Evolutionary conservation across 1,284 basidiomycete species (phyloP), one percentile per base, ranked within the genome.

Genomic region (Earliella scabrosa): DNA sequence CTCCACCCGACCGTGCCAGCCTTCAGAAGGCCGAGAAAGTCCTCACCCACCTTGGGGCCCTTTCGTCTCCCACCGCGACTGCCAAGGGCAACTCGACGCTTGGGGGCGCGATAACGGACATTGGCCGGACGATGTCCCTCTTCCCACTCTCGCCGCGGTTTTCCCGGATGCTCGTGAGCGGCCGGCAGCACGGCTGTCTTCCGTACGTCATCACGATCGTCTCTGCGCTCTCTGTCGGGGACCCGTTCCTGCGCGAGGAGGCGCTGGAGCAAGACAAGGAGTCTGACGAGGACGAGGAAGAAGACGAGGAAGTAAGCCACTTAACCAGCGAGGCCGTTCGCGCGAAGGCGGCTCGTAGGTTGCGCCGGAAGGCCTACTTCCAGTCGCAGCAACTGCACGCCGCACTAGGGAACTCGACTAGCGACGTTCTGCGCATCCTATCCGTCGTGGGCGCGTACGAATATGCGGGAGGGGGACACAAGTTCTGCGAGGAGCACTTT

Each of bases 401-500:
- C 13, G 86, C 87, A 2, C 79, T 98, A 23, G 97, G 97, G 10
- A 84, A 84, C 52, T 88, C 83, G n/a, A 80, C 83, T 2, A 98
- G 95, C 68, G 97, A 99, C 70, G 75, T 95, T 40, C 93, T 98
- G 75, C 89, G 91, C 63, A 76, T 92, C 46, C 80, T 99, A 13
- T 94, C 95, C 8, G 94, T 95, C 11, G 89, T 98, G 6, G 97
- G 97, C 0, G 97, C 97, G 10, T 99, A 97, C 73, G 96, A 98
- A 69, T 97, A 91, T 72, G 89, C 91, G 23, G 90, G 92, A 2
- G 90, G 90, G 20, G 87, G 87, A 0, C 80, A 82, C 50, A 72
- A 81, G 21, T 99, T 99, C 72, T 99, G 97, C 73, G 73, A 77
- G 8, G 85, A 92, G 46, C 93, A 98, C 73, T 99, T 97, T 67